These are phyloP conservation scores for Fimicolochytrium jonesii DNA, from an alignment of 192 early-diverging fungal species.

Conservation along the genomic window DNA sequence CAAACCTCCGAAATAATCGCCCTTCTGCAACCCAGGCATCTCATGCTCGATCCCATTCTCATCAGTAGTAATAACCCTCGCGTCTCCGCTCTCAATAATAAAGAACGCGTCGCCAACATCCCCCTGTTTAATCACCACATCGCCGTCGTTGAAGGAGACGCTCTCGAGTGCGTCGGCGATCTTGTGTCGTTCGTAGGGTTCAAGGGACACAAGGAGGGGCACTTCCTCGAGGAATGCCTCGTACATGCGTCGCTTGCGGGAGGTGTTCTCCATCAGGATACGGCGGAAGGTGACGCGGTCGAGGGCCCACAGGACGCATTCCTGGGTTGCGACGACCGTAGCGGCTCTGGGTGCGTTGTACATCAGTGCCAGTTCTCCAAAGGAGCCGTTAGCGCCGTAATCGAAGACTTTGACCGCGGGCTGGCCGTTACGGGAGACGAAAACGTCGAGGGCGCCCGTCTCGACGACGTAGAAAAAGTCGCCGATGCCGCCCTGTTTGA, in stretches of 20 bases:
- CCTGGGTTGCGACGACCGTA: constrained; percentile 81
- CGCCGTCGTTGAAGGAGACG: constrained; percentile 77
- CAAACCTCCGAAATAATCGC: constrained; percentile 97
- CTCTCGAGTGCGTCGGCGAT: constrained; percentile 97
- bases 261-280: constrained; percentile 97
- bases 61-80: constrained; percentile 74
- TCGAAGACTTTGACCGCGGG: constrained; percentile 68
- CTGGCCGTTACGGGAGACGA: constrained; percentile 65
- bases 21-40: constrained; percentile 58
- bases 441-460: constrained; percentile 86
- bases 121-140: constrained; percentile 85
- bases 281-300: constrained; percentile 96
- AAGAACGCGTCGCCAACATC: constrained; percentile 93
- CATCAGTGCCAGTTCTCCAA: constrained; percentile 99
- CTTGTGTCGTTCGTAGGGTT: constrained; percentile 97
- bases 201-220: constrained; percentile 77
- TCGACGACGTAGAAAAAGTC: constrained; percentile 99
- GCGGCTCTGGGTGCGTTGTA: constrained; percentile 98
- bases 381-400: constrained; percentile 82
- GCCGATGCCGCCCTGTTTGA: constrained; percentile 91
- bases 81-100: constrained; percentile 91
- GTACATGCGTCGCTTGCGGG: constrained; percentile 91
- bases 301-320: constrained; percentile 89
- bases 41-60: constrained; percentile 71
- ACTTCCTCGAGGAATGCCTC: constrained; percentile 95